phyloP scores from a whole-genome alignment of 2,329 filamentous ascomycete species.

The Periconia digitata region DNA sequence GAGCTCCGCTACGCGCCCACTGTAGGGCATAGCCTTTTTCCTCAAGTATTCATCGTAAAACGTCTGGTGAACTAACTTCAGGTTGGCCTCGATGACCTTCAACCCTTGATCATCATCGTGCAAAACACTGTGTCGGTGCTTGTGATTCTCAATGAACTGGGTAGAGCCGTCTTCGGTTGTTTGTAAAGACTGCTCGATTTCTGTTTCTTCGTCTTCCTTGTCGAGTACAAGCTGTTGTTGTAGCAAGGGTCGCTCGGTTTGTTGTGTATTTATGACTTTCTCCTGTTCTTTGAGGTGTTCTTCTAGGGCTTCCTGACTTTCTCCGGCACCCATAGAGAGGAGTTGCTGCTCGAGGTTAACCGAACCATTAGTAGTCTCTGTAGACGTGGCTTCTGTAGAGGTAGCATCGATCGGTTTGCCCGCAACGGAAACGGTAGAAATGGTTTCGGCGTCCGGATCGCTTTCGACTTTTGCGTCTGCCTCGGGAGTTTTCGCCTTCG shows the following conservation, averaged over 20 bases:
- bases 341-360: conserved; percentile 71
- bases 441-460: conserved; percentile 16
- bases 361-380: conserved; percentile 44
- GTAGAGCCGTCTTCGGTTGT: conserved; percentile 44
- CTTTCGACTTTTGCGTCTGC: conserved; percentile 15
- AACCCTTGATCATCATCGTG: conserved; percentile 88
- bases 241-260: conserved; percentile 84
- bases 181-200: conserved; percentile 50
- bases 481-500: conserved; percentile 21
- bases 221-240: conserved; percentile 91
- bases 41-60: conserved; percentile 85
- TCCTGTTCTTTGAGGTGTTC: conserved; percentile 84
- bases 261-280: conserved; percentile 81
- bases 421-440: conserved; percentile 18
- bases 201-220: conserved; percentile 70
- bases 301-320: conserved; percentile 68
- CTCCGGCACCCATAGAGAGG: conserved; percentile 72
- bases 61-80: conserved; percentile 71
- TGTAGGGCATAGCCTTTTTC: conserved; percentile 45
- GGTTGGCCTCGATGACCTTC: conserved; percentile 70
- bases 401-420: conserved; percentile 23
- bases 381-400: conserved; percentile 15
- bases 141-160: conserved; percentile 35
- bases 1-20: conserved; percentile 52
- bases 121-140: conserved; percentile 72